Evolutionary conservation across 106 monocot species (phyloP).

Genomic region (Platanthera zijinensis): DNA sequence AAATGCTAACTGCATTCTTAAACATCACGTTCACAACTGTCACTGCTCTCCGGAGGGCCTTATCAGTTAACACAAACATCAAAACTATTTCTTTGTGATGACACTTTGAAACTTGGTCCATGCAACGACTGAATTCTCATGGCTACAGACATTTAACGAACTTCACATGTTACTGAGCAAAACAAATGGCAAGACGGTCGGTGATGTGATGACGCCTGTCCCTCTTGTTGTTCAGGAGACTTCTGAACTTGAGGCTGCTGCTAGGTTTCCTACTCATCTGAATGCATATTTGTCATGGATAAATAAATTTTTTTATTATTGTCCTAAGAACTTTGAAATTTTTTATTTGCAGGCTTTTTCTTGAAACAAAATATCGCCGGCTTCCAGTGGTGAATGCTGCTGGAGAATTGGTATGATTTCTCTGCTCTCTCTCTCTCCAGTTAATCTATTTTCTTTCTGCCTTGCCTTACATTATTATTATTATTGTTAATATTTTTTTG

Average conservation of each 20-base stretch:
- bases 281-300: neutral
- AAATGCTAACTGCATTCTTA: too few relatives aligned
- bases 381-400: slow-evolving; percentile 79
- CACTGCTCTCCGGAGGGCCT: too few relatives aligned
- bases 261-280: slow-evolving; percentile 41
- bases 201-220: slow-evolving; percentile 70
- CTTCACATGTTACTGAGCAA: slow-evolving; percentile 70
- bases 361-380: slow-evolving; percentile 82
- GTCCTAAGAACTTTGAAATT: neutral
- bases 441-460: neutral
- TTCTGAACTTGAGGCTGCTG: slow-evolving; percentile 83
- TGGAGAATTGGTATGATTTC: slow-evolving; percentile 64
- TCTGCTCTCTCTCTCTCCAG: neutral
- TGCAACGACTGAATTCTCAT: neutral
- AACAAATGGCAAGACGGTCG: slow-evolving; percentile 74
- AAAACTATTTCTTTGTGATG: neutral
- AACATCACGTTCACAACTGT: too few relatives aligned
- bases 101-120: neutral
- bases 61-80: too few relatives aligned
- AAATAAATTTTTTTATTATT: neutral
- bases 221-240: slow-evolving; percentile 72
- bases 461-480: neutral
- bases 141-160: slow-evolving; percentile 71
- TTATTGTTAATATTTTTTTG: neutral
- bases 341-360: slow-evolving; percentile 45